Percentiles rank a stretch among this genome's conserved stretches.
Evolutionary conservation across 2,329 filamentous ascomycete genomes (phyloP).

Genomic region (Coniochaeta sp.): DNA sequence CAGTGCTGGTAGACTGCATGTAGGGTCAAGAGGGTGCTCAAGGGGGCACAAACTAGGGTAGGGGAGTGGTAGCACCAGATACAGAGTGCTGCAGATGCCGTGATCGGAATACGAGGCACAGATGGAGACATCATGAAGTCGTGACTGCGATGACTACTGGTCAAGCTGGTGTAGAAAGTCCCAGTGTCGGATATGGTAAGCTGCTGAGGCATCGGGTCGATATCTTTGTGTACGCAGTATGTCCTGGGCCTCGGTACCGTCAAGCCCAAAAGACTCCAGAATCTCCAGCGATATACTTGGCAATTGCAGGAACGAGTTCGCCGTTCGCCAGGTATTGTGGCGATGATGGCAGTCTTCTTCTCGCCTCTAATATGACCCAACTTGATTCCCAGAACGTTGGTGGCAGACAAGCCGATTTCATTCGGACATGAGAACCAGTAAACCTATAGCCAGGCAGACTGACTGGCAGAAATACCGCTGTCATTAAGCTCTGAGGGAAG

Average conservation of each 20-base stretch:
- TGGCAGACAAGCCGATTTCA: background rate
- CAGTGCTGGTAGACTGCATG: background rate
- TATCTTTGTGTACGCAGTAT: too few species aligned
- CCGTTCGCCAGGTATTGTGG: background rate
- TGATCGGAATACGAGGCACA: background rate
- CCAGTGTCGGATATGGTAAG: too few species aligned
- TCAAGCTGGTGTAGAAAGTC: too few species aligned
- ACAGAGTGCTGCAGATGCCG: background rate
- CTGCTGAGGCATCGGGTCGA: too few species aligned
- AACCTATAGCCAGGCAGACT: background rate
- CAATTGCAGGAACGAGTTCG: background rate
- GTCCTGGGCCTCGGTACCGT: background rate
- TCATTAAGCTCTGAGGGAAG: background rate
- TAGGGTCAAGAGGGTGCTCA: background rate
- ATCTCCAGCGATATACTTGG: background rate
- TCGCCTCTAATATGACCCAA: too few species aligned
- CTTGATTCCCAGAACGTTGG: too few species aligned
- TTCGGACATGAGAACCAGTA: background rate
- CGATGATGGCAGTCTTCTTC: background rate
- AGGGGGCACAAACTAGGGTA: background rate
- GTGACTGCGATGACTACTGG: too few species aligned
- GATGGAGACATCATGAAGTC: too few species aligned
- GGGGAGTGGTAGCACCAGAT: background rate
- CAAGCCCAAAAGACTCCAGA: background rate
- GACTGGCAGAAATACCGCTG: background rate